A percentile compares a stretch with the other conserved stretches of the same genome.
Conservation (phyloP, 2,329 filamentous ascomycete genomes). For the Pseudocercospora fijiensis region DNA sequence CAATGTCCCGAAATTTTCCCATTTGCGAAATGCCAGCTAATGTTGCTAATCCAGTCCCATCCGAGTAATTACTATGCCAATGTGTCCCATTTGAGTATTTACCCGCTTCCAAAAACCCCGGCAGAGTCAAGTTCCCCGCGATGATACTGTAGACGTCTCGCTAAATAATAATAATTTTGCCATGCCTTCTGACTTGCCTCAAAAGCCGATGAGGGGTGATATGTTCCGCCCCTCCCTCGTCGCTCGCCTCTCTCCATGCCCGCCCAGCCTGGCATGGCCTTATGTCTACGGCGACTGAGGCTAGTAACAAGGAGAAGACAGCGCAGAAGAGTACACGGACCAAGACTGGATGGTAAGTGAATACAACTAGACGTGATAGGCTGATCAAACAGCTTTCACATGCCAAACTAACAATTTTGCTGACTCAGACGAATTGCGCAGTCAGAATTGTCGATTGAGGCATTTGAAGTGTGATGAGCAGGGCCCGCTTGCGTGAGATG, state of each 20-base stretch:
- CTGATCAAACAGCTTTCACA: not conserved
- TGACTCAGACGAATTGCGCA: conserved; percentile 10
- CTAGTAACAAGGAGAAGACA: not conserved
- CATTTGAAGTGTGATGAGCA: conserved; percentile 38
- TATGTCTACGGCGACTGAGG: conserved; percentile 7
- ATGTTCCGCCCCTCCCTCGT: not conserved
- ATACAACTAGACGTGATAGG: not conserved
- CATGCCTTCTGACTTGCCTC: not conserved
- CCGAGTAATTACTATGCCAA: too few species aligned
- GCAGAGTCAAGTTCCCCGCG: not conserved
- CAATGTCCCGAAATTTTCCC: too few species aligned
- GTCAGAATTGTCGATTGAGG: conserved; percentile 33
- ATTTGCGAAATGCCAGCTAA: too few species aligned
- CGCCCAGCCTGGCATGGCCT: not conserved
- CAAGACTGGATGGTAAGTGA: conserved; percentile 31
- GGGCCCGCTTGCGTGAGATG: conserved; percentile 34
- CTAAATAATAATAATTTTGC: not conserved
- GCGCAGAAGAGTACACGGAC: conserved; percentile 23
- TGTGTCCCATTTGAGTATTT: too few species aligned
- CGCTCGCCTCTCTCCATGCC: not conserved
- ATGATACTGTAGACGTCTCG: not conserved
- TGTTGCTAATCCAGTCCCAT: too few species aligned
- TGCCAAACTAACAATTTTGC: not conserved
- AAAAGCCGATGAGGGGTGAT: conserved; percentile 3
- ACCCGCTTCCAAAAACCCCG: not conserved